Base-by-base conservation (phyloP, 495 filamentous ascomycete species). In the Collariella sp. region DNA sequence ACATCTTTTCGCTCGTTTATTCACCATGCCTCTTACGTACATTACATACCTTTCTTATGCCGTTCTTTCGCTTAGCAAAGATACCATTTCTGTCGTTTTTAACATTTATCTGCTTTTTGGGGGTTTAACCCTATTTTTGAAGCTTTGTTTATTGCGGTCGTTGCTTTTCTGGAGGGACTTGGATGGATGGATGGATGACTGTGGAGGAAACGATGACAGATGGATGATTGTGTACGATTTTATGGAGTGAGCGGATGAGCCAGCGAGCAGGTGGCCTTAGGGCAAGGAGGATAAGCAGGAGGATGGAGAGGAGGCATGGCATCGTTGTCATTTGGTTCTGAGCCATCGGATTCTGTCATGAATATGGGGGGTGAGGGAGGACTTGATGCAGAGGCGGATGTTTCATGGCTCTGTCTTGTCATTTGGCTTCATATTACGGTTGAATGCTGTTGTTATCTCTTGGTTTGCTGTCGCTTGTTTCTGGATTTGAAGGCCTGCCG, bases 1-100 rank as follows among this genome's bases (percentile, higher is more conserved):
- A n/a, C n/a, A n/a, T 55, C 46, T 18, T 35, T 58, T 52, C 40
- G 2, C 19, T 40, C 38, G 9, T 54, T 56, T 38, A 31, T 46
- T 46, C 24, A 26, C 38, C n/a, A 26, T 16, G 26, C 35, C n/a
- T 22, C 46, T 44, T 51, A 50, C 40, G 23, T 38, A 57, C 20
- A 49, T 43, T 40, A 34, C 48, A 42, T 16, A 26, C 39, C 5
- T 33, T 49, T 16, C 26, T 44, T 45, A 29, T 39, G 31, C 38
- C 45, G 31, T 46, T 50, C 50, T 47, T 55, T 54, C 23, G 7
- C 12, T 48, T 49, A 16, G 29, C 43, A 41, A 41, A 40, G 47
- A 50, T 41, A 50, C 47, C 36, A 41, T 24, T 38, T 13, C 34
- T 22, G 24, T 49, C 31, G 33, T 23, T 36, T 49, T 33, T 12